Evolutionary conservation across 2,329 filamentous ascomycete genomes (phyloP), one percentile per base, ranked within the genome.

Genomic region (Epichloe festucae): DNA sequence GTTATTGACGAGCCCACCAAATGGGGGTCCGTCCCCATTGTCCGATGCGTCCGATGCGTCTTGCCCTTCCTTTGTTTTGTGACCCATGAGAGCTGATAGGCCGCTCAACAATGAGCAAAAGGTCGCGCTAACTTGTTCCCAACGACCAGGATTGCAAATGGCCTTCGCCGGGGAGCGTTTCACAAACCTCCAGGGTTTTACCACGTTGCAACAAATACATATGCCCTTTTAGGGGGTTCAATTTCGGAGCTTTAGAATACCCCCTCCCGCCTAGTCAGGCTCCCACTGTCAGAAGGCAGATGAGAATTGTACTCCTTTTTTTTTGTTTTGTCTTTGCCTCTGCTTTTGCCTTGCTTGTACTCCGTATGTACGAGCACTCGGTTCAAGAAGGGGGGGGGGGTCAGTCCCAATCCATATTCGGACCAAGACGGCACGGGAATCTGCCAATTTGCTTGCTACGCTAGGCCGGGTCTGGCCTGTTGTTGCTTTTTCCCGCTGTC

Each of bases 141-240:
- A 4, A 31, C 31, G 10, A 45, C 23, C n/a, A n/a, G 35, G 23
- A 12, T 42, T 23, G 38, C 17, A 31, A 41, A 44, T 50, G 40
- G 44, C 45, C n/a, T 36, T 23, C 1, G 36, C 50, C 17, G 14
- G 50, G 44, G 44, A n/a, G 15, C 48, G 50, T 52, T 52, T 52
- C 50, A 52, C 44, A 46, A 51, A 17, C 11, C 31, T 39, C 49
- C 11, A 41, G 49, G 49, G 36, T 10, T 10, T 11, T 42, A 23
- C 50, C 44, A 42, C 38, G 43, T 38, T 48, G 21, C 38, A 48
- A 21, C 42, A 39, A 31, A 2, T 27, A 27, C 23, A 31, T 31
- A n/a, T 15, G 27, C 12, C 23, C 15, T 15, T 42, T 23, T 8
- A 7, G 41, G 43, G 46, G 23, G 2, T 11, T 12, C n/a, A 39